Base-by-base conservation (phyloP, 257 asterid genomes). In the Handroanthus guayacan region DNA sequence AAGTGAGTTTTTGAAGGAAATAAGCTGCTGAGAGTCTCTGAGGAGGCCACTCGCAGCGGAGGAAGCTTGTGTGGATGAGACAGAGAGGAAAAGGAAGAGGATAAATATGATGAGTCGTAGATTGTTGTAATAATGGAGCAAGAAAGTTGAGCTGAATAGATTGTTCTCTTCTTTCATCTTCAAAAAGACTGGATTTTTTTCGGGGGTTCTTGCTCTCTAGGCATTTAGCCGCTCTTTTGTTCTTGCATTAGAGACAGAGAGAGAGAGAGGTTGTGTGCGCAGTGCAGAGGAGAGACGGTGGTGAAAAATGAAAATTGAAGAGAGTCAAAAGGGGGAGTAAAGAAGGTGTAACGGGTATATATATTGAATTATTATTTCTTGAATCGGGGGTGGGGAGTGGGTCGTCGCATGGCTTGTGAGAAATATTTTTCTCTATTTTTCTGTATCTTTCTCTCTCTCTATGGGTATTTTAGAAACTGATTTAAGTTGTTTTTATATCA, bases 321-420 rank as follows among this genome's bases (percentile, higher is more conserved):
- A 82, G 63, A 63, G 89, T 86, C 87, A 85, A 90, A 88, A 82
- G 87, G 45, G 67, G 34, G 17, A 43, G 67, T 12, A 25, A 44
- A 73, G 78, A 72, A 50, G 85, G 86, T 84, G 72, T 81, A 72
- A 74, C 71, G 78, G 61, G 71, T 81, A 86, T 87, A 81, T 87
- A 82, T 83, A 86, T 78, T 61, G 70, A 69, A 74, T 56, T 51
- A 45, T 67, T 14, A 74, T 67, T 74, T 62, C 39, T 52, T 55
- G 36, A 7, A 39, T 44, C 37, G 66, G 50, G 56, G 71, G 52
- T 37, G 43, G 44, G 25, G 71, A 36, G 57, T 74, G 75, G 91
- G 69, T 80, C 79, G 72, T 86, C 90, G 88, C 92, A 90, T 88
- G 92, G 87, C 92, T 82, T 85, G 89, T 88, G 90, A 84, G 86